Percentiles rank a stretch among this genome's conserved stretches.
phyloP scores from a whole-genome alignment of 805 yeast species.

The Diddensiella transvaalensis region DNA sequence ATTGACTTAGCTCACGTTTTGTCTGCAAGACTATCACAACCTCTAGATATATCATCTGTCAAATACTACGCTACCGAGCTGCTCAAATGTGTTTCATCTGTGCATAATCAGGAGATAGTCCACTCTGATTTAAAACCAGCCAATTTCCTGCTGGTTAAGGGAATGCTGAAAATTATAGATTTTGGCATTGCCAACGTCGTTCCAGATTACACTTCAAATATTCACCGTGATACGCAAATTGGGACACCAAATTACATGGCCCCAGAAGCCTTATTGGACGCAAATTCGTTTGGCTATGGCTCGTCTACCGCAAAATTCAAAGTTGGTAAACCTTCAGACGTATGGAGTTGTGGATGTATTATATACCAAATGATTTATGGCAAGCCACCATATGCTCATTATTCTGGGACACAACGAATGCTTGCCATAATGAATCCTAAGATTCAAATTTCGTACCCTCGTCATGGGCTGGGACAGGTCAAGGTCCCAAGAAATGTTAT shows the following conservation, averaged over 20 bases:
- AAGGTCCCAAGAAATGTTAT: constrained; percentile 67
- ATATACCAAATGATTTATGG: constrained; percentile 95
- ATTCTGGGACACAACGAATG: constrained; percentile 70
- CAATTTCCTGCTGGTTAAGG: constrained; percentile 57
- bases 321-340: constrained; percentile 92
- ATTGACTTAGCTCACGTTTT: constrained; percentile 82
- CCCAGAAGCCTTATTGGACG: constrained; percentile 84
- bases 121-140: constrained; percentile 76
- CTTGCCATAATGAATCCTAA: constrained; percentile 85
- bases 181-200: constrained; percentile 90
- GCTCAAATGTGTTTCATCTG: constrained; percentile 77
- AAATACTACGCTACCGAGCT: constrained; percentile 75
- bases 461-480: constrained; percentile 54
- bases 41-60: constrained; percentile 70
- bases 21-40: constrained; percentile 46
- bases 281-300: constrained; percentile 27
- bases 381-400: constrained; percentile 81
- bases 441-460: constrained; percentile 64
- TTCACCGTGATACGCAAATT: constrained; percentile 83
- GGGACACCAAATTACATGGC: constrained; percentile 99
- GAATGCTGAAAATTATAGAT: constrained; percentile 82
- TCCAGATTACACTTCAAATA: constrained; percentile 85
- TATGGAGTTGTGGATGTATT: constrained; percentile 98
- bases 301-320: constrained; percentile 45
- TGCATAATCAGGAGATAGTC: constrained; percentile 82